Evolutionary conservation across 345 rosid genomes (phyloP), one percentile per base, ranked within the genome.

Genomic region (Raphanus raphanistrum): DNA sequence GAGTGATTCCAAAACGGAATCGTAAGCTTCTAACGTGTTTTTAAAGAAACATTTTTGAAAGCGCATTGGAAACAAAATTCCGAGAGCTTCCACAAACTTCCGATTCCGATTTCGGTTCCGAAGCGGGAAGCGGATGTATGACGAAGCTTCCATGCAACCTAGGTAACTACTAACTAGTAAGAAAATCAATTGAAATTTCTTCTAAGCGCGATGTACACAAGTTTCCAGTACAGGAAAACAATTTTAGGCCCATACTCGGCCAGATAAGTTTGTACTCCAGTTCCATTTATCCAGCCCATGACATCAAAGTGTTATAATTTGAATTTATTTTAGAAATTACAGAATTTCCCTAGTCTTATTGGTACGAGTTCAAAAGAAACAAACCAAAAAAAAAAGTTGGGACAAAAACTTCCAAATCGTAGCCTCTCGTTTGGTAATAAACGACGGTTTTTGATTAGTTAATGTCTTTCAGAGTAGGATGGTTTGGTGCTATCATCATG

Each of bases 371-470:
- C 10, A 52, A 69, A 35, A 4, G 17, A 63, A 41, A 69, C 58
- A 26, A 54, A 59, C 13, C 62, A 35, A 16, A 55, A 35, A 16
- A 63, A 26, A 13, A 78, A 78, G 73, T 73, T 79, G 73, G 65
- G 16, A 57, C 21, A n/a, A 65, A 66, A 65, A 21, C 3, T 10
- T 10, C 41, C 33, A 43, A 74, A 80, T 84, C 81, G 1, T 0
- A 4, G 52, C 87, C 88, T 72, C 80, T 25, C 6, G 16, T 67
- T 5, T 2, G 0, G 0, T 8, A 1, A 1, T 5, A 63, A 89
- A 85, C 89, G 15, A 82, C 85, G 87, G 36, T 33, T 5, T 33
- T 33, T 33, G 36, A 33, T 33, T 33, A 33, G 36, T 33, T 33
- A 33, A 33, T 33, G 36, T 33, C 7, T 33, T 33, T 33, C 36